Evolutionary conservation across 257 asterid genomes (phyloP), one percentile per base, ranked within the genome.

Genomic region (Nicotiana benthamiana): DNA sequence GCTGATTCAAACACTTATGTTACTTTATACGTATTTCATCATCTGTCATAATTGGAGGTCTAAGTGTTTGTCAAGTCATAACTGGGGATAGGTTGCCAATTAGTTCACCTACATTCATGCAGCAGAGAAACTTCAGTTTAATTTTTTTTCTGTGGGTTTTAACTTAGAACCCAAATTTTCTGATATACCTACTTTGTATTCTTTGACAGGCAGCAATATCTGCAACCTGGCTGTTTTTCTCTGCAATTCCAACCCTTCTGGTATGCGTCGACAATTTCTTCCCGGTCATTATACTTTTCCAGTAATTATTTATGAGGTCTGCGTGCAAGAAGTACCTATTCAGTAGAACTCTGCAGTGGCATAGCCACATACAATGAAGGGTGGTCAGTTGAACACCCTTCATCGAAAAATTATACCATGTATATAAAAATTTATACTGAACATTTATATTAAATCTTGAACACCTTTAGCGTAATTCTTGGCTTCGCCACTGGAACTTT

Each of bases 221-320:
- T 61, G 93, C 98, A 75, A 89, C 98, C 24, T 92, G 97, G 97
- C 93, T 95, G 57, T 93, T 95, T 80, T 88, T 88, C 84, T 84
- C 97, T 0, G 94, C 98, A 52, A 95, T 93, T 70, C 98, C 98
- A 5, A 79, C 94, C 8, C 92, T 95, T 80, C 91, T 93, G 98
- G 98, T 92, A 81, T 15, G 95, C 83, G 26, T 32, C 75, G 53
- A 43, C 57, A 18, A 15, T 78, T 65, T 79, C 61, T 57, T 80
- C 65, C 15, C 77, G 1, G 12, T 16, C 12, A 60, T 53, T 26
- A 77, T 66, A 11, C 20, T 76, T 79, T 79, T 52, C 57, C 60
- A 7, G 4, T 24, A 48, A 6, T 72, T 72, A 20, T 24, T 72
- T 24, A 34, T 46, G 4, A 48, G 61, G 17, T 51, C 56, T 51